Percentiles rank a stretch among this genome's conserved stretches.
phyloP scores from a whole-genome alignment of 305 asterid species.

The Solanum chacoense region DNA sequence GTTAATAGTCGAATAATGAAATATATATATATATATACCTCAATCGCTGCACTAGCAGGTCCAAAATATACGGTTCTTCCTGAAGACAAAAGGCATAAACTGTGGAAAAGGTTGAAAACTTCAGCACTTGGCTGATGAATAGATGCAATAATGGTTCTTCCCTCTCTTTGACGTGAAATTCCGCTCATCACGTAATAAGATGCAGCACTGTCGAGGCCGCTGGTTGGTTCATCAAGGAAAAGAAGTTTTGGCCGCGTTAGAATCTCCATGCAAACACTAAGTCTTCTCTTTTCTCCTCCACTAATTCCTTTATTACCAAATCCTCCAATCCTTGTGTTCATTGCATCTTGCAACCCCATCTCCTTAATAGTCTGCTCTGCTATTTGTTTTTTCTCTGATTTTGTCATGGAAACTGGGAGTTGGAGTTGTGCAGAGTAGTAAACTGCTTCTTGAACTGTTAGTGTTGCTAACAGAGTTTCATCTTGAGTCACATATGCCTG shows the following conservation, averaged over 20 bases:
- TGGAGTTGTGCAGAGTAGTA: constrained; percentile 18
- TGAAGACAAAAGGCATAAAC: constrained; percentile 5
- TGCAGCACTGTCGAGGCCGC: constrained; percentile 18
- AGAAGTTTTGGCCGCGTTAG: constrained; percentile 15
- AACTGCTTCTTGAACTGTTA: constrained; percentile 20
- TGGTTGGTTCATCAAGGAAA: constrained; percentile 21
- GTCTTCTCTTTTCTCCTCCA: constrained; percentile 22
- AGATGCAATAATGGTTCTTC: constrained; percentile 12
- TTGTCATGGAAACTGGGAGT: constrained; percentile 9
- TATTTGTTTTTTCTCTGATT: constrained; percentile 1
- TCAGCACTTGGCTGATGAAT: constrained; percentile 17
- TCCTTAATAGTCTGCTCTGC: constrained; percentile 14
- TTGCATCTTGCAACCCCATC: constrained; percentile 21
- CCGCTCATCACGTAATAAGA: constrained; percentile 5
- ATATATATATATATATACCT: neutral
- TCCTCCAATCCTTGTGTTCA: constrained; percentile 13
- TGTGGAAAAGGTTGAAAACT: constrained; percentile 9
- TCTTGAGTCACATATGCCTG: constrained; percentile 19
- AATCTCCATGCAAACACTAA: constrained; percentile 19
- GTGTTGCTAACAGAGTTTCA: constrained; percentile 12
- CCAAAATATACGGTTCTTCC: constrained; percentile 13
- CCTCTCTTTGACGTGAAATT: constrained; percentile 4
- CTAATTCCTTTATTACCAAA: constrained; percentile 20
- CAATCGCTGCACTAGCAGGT: constrained; percentile 6
- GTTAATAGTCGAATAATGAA: neutral